Evolutionary conservation across 2,329 filamentous ascomycete species (phyloP), one percentile per base, ranked within the genome.

Genomic region (Ilyonectria sp.): DNA sequence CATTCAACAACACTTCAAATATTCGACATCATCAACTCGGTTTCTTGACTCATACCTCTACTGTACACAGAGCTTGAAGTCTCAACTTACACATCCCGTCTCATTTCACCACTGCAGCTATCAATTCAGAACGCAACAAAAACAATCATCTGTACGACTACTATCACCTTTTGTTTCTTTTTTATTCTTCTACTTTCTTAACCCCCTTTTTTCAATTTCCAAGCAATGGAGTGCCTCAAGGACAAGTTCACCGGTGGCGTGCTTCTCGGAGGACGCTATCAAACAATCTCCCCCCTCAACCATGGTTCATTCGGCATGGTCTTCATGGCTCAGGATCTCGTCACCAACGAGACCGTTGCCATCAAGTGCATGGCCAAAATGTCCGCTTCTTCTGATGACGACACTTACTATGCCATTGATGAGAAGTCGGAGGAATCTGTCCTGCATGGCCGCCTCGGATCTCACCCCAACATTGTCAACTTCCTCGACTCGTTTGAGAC

Each of bases 261-360:
- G 82, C 84, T 97, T 79, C 91, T 97, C 79, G 91, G 93, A 80
- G 94, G 94, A 81, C 95, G 96, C 74, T 99, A 96, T 82, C 87
- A 93, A 83, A 97, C 95, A 63, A 88, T 98, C 78, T 93, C 95
- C 74, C 95, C 96, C 65, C 92, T 99, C 84, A 99, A 99, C 80
- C 94, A 98, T 88, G 96, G 96, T 75, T 98, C 96, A 63, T 99
- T 98, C 79, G 96, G 96, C 79, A 97, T 98, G 94, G 96, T 99
- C 76, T 98, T 98, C 83, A 91, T 94, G 83, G 96, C 95, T 67
- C 92, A 88, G 80, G 94, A 99, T 80, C 86, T 91, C 72, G 80
- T 86, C 71, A 97, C 93, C 68, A 89, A 91, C 74, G 87, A 96
- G 67, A 88, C 90, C 67, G 96, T 99, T 74, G 96, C 96, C 69